Percentiles rank a stretch among this genome's conserved stretches.
Conservation (phyloP, 306 rosid species). For the Mimosa pudica region DNA sequence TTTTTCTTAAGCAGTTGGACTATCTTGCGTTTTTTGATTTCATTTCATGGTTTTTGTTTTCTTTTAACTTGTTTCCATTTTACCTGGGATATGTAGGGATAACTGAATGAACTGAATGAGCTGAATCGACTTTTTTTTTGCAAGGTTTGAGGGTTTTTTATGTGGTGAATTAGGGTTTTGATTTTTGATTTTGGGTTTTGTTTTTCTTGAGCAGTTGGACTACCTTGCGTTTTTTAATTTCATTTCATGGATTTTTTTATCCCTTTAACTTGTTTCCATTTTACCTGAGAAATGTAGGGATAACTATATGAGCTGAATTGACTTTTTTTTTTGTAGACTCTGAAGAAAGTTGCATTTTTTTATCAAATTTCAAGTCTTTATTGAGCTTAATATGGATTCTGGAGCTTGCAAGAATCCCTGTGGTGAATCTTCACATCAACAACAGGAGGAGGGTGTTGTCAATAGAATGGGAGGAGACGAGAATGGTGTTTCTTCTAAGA, state of each 20-base stretch:
- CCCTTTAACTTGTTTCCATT: neutral
- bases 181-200: neutral
- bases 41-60: no score
- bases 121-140: no score
- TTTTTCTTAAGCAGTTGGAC: no score
- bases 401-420: slow-evolving; percentile 38
- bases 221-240: neutral
- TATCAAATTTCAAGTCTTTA: neutral
- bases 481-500: slow-evolving; percentile 31
- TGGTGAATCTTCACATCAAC: slow-evolving; percentile 1
- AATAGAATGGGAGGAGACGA: slow-evolving; percentile 29
- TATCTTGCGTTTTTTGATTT: no score
- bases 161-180: neutral
- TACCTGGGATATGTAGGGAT: no score
- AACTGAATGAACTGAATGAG: no score
- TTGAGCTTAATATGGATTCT: slow-evolving; percentile 43
- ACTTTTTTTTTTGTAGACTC: neutral
- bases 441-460: slow-evolving; percentile 21
- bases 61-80: no score
- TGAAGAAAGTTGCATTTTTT: neutral
- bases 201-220: neutral
- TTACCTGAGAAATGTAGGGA: neutral
- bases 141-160: neutral
- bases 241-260: neutral
- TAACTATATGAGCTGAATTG: neutral